A percentile compares a stretch with the other conserved stretches of the same genome.
Evolutionary conservation across 352 stramenopile genomes (phyloP).

Genomic region (Phytopythium vexans): DNA sequence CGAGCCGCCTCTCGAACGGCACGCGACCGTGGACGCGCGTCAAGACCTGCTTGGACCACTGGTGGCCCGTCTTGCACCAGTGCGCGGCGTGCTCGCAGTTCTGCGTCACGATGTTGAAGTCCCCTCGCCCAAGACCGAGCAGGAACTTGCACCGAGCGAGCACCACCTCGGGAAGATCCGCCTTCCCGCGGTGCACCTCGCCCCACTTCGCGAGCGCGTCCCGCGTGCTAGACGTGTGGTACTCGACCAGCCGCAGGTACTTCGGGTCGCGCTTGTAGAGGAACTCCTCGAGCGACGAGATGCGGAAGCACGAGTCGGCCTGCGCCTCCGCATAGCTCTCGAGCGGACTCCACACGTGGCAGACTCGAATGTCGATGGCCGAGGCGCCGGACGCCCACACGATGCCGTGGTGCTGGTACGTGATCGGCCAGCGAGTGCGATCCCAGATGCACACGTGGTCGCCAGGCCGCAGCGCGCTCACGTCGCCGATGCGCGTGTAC

Average conservation of each 20-base stretch:
- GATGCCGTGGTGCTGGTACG: conserved; percentile 77
- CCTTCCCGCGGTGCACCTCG: conserved; percentile 68
- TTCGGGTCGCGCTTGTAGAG: conserved; percentile 47
- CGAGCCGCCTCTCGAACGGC: conserved; percentile 57
- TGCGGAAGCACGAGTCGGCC: conserved; percentile 71
- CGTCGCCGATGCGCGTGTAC: conserved; percentile 58
- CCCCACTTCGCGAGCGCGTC: conserved; percentile 69
- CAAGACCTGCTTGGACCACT: conserved; percentile 75
- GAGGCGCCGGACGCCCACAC: conserved; percentile 54
- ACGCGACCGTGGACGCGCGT: conserved; percentile 44
- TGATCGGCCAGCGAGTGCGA: conserved; percentile 68
- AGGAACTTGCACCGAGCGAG: conserved; percentile 74
- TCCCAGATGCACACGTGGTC: conserved; percentile 81
- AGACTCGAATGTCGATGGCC: conserved; percentile 50
- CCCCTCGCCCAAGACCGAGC: conserved; percentile 55
- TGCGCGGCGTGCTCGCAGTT: conserved; percentile 81
- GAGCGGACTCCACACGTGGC: conserved; percentile 72
- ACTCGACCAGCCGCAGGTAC: conserved; percentile 64
- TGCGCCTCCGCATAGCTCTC: conserved; percentile 51
- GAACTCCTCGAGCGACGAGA: conserved; percentile 73
- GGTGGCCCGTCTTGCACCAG: conserved; percentile 76
- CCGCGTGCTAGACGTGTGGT: conserved; percentile 64
- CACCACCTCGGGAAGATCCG: conserved; percentile 70
- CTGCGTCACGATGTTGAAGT: conserved; percentile 81
- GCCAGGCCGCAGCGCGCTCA: conserved; percentile 54